Percentiles rank a stretch among this genome's conserved stretches.
Conservation (phyloP, 202 grass and related monocot genomes). For the Saccharum hybrid region DNA sequence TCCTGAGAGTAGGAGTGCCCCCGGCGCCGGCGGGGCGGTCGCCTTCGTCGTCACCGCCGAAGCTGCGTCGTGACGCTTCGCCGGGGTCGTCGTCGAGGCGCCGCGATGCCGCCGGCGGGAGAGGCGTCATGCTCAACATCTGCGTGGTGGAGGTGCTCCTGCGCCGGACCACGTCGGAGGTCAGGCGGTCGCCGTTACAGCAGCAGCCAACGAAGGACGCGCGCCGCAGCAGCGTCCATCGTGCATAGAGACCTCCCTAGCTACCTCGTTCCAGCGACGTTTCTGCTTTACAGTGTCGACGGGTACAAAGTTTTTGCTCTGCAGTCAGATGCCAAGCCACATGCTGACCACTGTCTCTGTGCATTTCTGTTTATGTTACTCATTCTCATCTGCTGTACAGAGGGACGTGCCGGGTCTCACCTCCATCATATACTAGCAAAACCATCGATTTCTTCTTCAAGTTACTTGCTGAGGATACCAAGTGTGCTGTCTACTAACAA, state of each 20-base stretch:
- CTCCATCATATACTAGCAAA: too few species aligned
- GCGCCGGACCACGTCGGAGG: constrained; percentile 38
- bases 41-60: background rate
- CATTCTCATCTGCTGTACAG: too few species aligned
- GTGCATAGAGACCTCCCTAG: background rate
- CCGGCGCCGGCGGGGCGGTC: background rate
- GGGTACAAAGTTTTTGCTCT: background rate
- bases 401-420: too few species aligned
- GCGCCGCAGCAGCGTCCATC: background rate
- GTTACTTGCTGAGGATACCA: too few species aligned
- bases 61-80: background rate
- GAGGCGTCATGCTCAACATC: constrained; percentile 42
- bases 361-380: too few species aligned
- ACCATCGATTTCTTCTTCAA: too few species aligned
- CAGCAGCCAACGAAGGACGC: background rate
- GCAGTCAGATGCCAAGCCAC: too few species aligned
- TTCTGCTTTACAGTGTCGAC: background rate
- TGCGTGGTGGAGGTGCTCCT: constrained; percentile 42
- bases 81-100: background rate
- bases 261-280: background rate
- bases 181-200: constrained; percentile 40
- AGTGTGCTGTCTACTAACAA: too few species aligned
- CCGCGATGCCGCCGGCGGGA: constrained; percentile 2
- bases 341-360: background rate
- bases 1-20: background rate